phyloP scores from a whole-genome alignment of 2,329 filamentous ascomycete species.

The Colletotrichum paranaense region DNA sequence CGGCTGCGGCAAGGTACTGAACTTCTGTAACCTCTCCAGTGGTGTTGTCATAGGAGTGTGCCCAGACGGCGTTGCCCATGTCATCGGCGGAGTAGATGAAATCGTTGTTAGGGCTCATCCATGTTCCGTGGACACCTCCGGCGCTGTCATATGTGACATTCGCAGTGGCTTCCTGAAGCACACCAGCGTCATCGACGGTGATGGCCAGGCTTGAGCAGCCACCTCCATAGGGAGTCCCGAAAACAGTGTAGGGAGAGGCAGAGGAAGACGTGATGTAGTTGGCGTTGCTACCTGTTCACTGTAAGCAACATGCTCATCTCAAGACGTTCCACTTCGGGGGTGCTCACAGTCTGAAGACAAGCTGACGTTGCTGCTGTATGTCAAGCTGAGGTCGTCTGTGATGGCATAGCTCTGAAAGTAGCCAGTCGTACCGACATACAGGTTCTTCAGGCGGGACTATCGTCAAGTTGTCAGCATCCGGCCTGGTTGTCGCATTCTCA shows the following conservation, averaged over 20 bases:
- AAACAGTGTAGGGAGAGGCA: constrained; percentile 38
- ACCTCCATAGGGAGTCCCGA: constrained; percentile 38
- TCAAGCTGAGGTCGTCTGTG: constrained; percentile 20
- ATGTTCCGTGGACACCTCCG: constrained; percentile 42
- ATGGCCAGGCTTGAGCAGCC: constrained; percentile 38
- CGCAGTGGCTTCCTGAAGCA: constrained; percentile 30
- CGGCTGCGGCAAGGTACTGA: constrained; percentile 37
- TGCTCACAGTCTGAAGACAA: constrained; percentile 33
- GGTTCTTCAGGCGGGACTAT: constrained; percentile 25
- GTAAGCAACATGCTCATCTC: not conserved
- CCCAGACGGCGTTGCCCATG: constrained; percentile 45
- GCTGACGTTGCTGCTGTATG: constrained; percentile 25
- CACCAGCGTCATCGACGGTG: constrained; percentile 38
- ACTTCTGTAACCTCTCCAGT: constrained; percentile 36
- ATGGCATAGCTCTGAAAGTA: constrained; percentile 27
- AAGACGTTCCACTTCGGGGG: no score
- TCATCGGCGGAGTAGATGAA: constrained; percentile 46
- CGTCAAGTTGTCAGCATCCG: not conserved
- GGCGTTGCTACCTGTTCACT: constrained; percentile 19
- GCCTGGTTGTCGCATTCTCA: no score
- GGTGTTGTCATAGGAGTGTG: constrained; percentile 39
- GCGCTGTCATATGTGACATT: constrained; percentile 37
- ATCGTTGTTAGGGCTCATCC: constrained; percentile 35
- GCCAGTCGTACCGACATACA: constrained; percentile 22
- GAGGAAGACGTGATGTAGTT: constrained; percentile 38